Evolutionary conservation across 805 yeast species (phyloP).

Genomic region (Lipomyces kockii): DNA sequence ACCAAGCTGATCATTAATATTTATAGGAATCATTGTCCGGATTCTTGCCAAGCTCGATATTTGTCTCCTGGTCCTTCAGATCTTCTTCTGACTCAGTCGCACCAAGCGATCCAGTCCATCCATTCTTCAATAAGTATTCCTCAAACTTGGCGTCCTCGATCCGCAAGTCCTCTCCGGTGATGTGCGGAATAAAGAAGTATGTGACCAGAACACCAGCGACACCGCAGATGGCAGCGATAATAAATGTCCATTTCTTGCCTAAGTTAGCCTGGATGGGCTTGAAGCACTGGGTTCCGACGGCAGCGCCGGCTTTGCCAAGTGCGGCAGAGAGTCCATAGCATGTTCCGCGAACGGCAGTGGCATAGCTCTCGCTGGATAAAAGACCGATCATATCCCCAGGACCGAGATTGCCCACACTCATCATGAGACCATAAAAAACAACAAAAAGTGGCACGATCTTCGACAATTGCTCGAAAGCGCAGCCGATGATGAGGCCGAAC

Average conservation of each 20-base stretch:
- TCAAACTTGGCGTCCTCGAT: slow-evolving; percentile 67
- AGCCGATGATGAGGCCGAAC: slow-evolving; percentile 52
- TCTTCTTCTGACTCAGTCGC: slow-evolving; percentile 9
- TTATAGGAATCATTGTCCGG: background rate
- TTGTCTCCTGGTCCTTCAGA: background rate
- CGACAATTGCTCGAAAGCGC: slow-evolving; percentile 58
- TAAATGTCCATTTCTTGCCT: slow-evolving; percentile 77
- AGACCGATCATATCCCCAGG: slow-evolving; percentile 81
- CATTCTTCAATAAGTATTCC: slow-evolving; percentile 60
- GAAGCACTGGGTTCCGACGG: slow-evolving; percentile 74
- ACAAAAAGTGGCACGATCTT: slow-evolving; percentile 67
- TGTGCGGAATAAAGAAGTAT: slow-evolving; percentile 67
- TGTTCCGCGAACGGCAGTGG: slow-evolving; percentile 79
- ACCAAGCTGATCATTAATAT: too few species aligned
- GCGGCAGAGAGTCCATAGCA: slow-evolving; percentile 79
- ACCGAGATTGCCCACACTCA: slow-evolving; percentile 72
- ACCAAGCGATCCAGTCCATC: slow-evolving; percentile 59
- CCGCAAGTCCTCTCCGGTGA: slow-evolving; percentile 69
- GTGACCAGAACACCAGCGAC: slow-evolving; percentile 65
- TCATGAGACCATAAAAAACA: slow-evolving; percentile 74
- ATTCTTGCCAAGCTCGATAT: background rate
- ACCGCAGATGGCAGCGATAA: slow-evolving; percentile 77
- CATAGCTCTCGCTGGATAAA: slow-evolving; percentile 66
- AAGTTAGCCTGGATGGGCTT: slow-evolving; percentile 66
- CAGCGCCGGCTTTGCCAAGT: slow-evolving; percentile 84